Evolutionary conservation across 2,329 filamentous ascomycete species (phyloP).

Genomic region (Colletotrichum camelliae): DNA sequence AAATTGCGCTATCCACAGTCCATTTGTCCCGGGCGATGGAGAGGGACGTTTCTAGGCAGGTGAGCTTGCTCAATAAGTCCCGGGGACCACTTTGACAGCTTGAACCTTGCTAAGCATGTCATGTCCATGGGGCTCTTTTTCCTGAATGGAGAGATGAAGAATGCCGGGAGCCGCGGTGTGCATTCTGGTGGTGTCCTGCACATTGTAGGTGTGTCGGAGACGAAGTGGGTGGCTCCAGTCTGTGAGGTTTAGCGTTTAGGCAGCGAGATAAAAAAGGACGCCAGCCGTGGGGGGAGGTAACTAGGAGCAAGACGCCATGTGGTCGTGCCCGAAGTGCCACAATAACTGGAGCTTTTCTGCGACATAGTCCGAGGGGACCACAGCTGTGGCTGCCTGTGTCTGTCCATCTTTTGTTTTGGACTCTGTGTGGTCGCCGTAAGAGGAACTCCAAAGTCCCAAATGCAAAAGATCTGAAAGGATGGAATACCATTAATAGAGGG

Average conservation of each 20-base stretch:
- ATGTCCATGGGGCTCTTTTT: not conserved
- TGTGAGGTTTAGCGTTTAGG: constrained; percentile 15
- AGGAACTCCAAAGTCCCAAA: not conserved
- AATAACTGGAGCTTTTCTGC: not conserved
- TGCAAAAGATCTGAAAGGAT: not conserved
- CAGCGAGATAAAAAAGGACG: constrained; percentile 15
- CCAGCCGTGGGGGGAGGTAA: not conserved
- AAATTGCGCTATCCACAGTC: not conserved
- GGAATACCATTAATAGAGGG: not conserved
- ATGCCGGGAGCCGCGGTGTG: not conserved
- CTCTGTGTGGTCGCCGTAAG: not conserved
- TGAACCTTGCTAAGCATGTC: not conserved
- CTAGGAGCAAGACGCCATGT: not conserved
- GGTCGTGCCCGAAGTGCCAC: not conserved
- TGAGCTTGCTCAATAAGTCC: not conserved
- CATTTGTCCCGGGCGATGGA: no score
- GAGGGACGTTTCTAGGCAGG: not conserved
- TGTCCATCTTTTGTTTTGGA: not conserved
- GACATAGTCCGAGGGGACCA: not conserved
- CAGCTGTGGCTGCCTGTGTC: not conserved
- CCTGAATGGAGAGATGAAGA: not conserved
- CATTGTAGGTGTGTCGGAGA: not conserved
- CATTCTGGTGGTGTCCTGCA: not conserved
- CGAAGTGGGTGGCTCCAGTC: not conserved
- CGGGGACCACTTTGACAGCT: not conserved